A percentile compares a stretch with the other conserved stretches of the same genome.
Conservation (phyloP, 2,329 filamentous ascomycete species). For the Pseudogymnoascus sp. region DNA sequence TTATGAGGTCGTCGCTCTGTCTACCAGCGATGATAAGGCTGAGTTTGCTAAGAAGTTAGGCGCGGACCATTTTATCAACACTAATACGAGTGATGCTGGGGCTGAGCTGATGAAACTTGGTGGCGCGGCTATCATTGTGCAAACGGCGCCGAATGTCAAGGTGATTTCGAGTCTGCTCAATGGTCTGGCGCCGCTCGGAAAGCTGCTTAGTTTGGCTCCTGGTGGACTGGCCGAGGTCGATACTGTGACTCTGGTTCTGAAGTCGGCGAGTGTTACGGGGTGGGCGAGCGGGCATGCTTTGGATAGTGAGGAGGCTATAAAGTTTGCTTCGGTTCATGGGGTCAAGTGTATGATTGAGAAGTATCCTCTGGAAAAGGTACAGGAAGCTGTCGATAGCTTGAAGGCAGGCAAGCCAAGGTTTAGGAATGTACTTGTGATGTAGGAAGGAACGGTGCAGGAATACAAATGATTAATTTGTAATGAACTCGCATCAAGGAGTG, state of each 20-base stretch:
- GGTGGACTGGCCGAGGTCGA: conserved; percentile 39
- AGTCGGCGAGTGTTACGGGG: conserved; percentile 53
- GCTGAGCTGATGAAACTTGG: conserved; percentile 47
- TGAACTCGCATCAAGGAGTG: neutral
- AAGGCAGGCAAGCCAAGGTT: neutral
- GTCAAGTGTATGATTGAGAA: conserved; percentile 59
- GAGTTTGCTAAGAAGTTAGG: conserved; percentile 56
- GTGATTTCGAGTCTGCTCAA: conserved; percentile 43
- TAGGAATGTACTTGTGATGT: neutral
- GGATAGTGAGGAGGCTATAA: conserved; percentile 57
- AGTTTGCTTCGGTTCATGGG: conserved; percentile 51
- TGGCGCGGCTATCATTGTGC: conserved; percentile 52
- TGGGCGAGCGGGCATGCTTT: conserved; percentile 55
- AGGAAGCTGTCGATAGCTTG: conserved; percentile 11
- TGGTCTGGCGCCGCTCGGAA: conserved; percentile 47
- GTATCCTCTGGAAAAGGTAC: conserved; percentile 45
- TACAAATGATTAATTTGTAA: conserved; percentile 13
- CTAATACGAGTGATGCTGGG: conserved; percentile 40
- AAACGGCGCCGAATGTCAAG: conserved; percentile 53
- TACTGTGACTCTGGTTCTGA: conserved; percentile 33
- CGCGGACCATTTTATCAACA: conserved; percentile 52
- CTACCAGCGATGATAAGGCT: conserved; percentile 56
- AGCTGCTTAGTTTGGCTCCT: conserved; percentile 50
- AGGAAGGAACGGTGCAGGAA: conserved; percentile 23
- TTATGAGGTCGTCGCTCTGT: conserved; percentile 61